Base-by-base conservation (phyloP, 2,329 filamentous ascomycete species). In the Calycina marina region DNA sequence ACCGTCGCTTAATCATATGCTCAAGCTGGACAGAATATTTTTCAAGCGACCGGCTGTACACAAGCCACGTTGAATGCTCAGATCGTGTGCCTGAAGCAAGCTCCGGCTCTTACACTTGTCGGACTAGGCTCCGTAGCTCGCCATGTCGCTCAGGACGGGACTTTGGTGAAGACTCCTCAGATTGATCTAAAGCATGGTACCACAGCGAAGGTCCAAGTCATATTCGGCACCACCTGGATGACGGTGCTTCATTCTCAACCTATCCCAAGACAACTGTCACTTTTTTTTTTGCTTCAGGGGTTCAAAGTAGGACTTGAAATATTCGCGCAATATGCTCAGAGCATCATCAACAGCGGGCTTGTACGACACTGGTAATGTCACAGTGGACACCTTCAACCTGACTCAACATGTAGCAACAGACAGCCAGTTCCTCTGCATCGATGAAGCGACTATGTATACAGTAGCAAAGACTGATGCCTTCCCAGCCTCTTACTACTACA, bases 351-450 rank as follows among this genome's bases (percentile, higher is more conserved):
- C 25, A 60, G 57, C 3, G 57, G 58, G 0, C 56, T 69, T 57
- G 18, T 58, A 59, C 31, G 47, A 56, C 27, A 62, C 61, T 0
- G 60, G 62, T 3, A 69, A 71, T 30, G 36, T 63, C 5, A 68
- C 65, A 0, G 55, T 69, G 3, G 62, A 71, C 40, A 56, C 61
- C 2, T 70, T 68, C 56, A 70, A 69, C 37, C 61, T 69, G 3
- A 61, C 61, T 4, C 56, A 61, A 18, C 60, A 65, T 8, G 56
- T 70, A 16, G 59, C 63, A 3, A 69, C 65, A 3, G 66, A 70
- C 42, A 61, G 58, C 27, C 61, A 60, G 4, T 70, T 69, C 54
- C 61, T 63, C 34, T 72, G 67, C 41, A 55, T 68, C 29, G 65
- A 70, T 38, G 59, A 70, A 49, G 65, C 66, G 1, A 69, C 65